Conservation (phyloP, 169 alveolate species). For the Eimeria tenella region DNA sequence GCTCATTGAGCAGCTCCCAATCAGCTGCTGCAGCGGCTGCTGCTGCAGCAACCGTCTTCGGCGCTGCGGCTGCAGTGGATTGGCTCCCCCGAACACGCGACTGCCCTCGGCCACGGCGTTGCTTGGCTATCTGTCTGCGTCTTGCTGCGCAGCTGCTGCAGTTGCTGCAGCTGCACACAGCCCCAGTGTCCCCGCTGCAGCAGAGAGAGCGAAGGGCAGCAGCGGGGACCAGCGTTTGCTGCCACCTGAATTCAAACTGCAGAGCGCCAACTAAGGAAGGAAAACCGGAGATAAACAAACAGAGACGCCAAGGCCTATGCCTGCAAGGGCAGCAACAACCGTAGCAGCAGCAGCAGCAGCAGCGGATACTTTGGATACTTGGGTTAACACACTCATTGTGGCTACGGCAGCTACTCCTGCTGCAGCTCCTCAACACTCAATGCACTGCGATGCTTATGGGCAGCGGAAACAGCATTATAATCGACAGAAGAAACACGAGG, state of each 20-base stretch:
- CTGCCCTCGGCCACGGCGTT: background rate
- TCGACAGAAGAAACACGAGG: background rate
- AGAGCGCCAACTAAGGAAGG: slow-evolving; percentile 52
- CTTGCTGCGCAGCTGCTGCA: slow-evolving; percentile 61
- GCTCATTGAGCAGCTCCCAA: slow-evolving; percentile 44
- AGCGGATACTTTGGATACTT: background rate
- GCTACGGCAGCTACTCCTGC: background rate
- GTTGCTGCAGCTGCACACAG: slow-evolving; percentile 64
- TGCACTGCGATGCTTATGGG: too few species aligned
- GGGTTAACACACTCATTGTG: background rate
- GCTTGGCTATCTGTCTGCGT: slow-evolving; percentile 13
- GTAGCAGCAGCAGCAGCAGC: background rate
- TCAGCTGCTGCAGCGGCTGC: slow-evolving; percentile 52
- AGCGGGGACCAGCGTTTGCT: slow-evolving; percentile 70
- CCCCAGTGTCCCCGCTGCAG: slow-evolving; percentile 55
- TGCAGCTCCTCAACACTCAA: background rate
- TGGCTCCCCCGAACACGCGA: background rate
- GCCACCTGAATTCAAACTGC: slow-evolving; percentile 76
- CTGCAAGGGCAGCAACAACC: slow-evolving; percentile 37
- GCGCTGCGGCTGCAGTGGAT: background rate
- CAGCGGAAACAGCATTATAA: too few species aligned
- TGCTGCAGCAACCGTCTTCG: slow-evolving; percentile 22
- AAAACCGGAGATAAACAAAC: slow-evolving; percentile 44
- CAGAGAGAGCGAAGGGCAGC: slow-evolving; percentile 47
- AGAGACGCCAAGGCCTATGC: slow-evolving; percentile 70